Evolutionary conservation across 768 basidiomycete species (phyloP).

Genomic region (Kwoniella europaea): DNA sequence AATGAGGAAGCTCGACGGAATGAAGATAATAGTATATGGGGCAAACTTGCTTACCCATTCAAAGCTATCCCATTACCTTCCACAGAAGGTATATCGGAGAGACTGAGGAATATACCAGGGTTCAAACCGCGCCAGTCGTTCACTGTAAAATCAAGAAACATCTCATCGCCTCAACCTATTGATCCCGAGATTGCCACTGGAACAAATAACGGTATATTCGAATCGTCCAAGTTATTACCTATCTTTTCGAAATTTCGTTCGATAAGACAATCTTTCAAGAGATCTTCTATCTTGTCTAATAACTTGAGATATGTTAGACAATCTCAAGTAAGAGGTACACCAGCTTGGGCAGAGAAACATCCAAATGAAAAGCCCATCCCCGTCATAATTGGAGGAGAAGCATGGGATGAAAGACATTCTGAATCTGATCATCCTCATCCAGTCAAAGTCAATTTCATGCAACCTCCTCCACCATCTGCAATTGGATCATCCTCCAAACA

Average conservation of each 20-base stretch:
- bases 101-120: not conserved
- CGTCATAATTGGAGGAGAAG: conserved; percentile 2
- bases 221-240: conserved; percentile 7
- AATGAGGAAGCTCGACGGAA: not conserved
- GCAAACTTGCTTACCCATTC: not conserved
- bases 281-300: not conserved
- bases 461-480: not conserved
- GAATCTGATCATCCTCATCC: conserved; percentile 8
- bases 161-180: conserved; percentile 5
- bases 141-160: conserved; percentile 1
- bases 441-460: conserved; percentile 8
- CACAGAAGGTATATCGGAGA: not conserved
- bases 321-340: conserved; percentile 1
- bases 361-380: conserved; percentile 3
- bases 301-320: conserved; percentile 11
- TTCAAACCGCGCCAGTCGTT: not conserved
- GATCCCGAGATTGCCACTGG: not conserved
- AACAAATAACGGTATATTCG: not conserved
- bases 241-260: conserved; percentile 15
- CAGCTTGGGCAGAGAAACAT: conserved; percentile 18
- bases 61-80: conserved; percentile 1
- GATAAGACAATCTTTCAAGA: conserved; percentile 13
- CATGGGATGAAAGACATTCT: not conserved
- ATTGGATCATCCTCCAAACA: not conserved
- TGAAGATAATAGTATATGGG: not conserved